phyloP scores from a whole-genome alignment of 441 rosid genomes.

The Cnidoscolus chayamansa region DNA sequence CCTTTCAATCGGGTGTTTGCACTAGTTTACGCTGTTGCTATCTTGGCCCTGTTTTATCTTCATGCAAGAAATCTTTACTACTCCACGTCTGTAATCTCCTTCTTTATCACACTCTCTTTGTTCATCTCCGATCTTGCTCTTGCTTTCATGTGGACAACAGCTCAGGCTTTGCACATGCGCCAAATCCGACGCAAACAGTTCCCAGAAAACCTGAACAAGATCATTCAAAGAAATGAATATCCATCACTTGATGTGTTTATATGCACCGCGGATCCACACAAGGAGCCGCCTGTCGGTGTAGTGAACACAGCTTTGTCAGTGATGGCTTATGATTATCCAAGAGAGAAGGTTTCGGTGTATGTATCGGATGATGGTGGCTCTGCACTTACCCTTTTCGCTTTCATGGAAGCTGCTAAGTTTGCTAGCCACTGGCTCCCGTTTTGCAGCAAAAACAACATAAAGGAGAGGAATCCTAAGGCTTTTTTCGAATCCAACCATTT shows the following conservation, averaged over 20 bases:
- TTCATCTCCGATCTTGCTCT: constrained; percentile 55
- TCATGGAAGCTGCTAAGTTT: constrained; percentile 59
- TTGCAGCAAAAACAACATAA: constrained; percentile 28
- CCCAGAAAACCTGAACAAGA: constrained; percentile 39
- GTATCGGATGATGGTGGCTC: constrained; percentile 66
- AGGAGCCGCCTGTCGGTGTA: constrained; percentile 71
- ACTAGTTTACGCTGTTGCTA: constrained; percentile 40
- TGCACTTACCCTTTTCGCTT: constrained; percentile 46
- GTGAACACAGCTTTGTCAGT: constrained; percentile 72
- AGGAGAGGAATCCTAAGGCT: constrained; percentile 38
- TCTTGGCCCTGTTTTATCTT: constrained; percentile 43
- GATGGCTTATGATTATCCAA: constrained; percentile 75
- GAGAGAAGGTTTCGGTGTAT: constrained; percentile 55
- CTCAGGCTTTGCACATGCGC: constrained; percentile 32
- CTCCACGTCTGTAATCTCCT: constrained; percentile 22
- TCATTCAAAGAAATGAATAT: constrained; percentile 25
- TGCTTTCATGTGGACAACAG: constrained; percentile 58
- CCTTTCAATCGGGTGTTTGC: constrained; percentile 46
- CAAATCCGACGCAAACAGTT: constrained; percentile 45
- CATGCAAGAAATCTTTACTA: constrained; percentile 41
- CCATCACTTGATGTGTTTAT: constrained; percentile 64
- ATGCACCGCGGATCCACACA: constrained; percentile 87
- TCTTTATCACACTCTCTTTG: constrained; percentile 25
- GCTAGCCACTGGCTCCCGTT: constrained; percentile 56
- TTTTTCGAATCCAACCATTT: constrained; percentile 34